Conservation (phyloP, 1,284 basidiomycete genomes). For the Irpex rosettiformis region DNA sequence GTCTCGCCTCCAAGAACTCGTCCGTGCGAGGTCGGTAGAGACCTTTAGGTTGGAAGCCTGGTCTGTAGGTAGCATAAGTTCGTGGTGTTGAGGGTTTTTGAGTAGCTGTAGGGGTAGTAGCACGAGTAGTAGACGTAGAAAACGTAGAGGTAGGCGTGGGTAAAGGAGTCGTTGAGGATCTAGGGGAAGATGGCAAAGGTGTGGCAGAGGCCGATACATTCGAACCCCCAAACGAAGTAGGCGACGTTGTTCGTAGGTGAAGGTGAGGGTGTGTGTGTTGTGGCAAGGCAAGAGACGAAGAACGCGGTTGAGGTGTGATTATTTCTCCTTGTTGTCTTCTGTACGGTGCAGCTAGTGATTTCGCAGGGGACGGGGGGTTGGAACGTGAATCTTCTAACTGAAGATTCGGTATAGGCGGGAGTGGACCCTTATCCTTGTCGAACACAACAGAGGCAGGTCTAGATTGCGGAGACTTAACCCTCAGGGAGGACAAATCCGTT, state of each 20-base stretch:
- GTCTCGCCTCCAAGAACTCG: conserved; percentile 67
- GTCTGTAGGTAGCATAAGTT: conserved; percentile 58
- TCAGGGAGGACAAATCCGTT: background rate
- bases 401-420: conserved; percentile 23
- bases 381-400: conserved; percentile 12
- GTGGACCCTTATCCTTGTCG: conserved; percentile 16
- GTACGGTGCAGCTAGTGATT: background rate
- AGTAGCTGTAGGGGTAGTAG: background rate
- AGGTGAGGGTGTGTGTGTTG: conserved; percentile 20
- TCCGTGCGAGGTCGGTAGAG: conserved; percentile 71
- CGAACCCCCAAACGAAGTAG: conserved; percentile 21
- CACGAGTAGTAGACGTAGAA: background rate
- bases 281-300: conserved; percentile 17
- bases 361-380: background rate
- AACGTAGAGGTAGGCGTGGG: conserved; percentile 14
- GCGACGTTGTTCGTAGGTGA: conserved; percentile 24
- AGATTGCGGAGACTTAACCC: conserved; percentile 15
- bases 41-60: conserved; percentile 78
- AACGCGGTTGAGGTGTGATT: background rate
- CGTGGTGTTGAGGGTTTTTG: conserved; percentile 8
- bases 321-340: background rate
- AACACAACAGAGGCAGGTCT: conserved; percentile 20
- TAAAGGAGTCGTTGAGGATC: conserved; percentile 21
- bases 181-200: conserved; percentile 23
- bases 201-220: conserved; percentile 15